Percentiles rank a stretch among this genome's conserved stretches.
These are phyloP conservation scores for Sporothrix brasiliensis DNA, from an alignment of 2,329 filamentous ascomycete species.

Conservation along the genomic window DNA sequence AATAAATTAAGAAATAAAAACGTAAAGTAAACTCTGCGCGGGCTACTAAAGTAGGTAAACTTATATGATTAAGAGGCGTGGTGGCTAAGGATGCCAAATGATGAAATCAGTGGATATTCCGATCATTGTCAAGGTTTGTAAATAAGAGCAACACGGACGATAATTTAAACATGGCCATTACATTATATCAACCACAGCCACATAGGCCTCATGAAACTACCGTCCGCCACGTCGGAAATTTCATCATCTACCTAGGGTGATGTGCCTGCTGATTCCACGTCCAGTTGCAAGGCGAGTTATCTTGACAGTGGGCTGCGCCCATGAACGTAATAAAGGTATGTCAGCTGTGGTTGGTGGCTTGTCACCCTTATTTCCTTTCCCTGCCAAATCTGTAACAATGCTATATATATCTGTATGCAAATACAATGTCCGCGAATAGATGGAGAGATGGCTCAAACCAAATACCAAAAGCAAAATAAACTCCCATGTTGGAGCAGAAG, in stretches of 20 bases:
- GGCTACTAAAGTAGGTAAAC: not conserved
- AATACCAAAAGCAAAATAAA: constrained; percentile 7
- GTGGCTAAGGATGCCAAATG: not conserved
- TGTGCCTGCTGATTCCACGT: constrained; percentile 4
- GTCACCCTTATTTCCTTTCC: no score
- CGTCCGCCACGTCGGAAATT: not conserved
- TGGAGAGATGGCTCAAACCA: not conserved
- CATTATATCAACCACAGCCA: not conserved
- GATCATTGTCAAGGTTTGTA: no score
- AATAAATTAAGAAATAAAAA: not conserved
- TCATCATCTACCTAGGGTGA: not conserved
- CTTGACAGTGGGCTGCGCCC: not conserved
- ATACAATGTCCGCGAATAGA: not conserved
- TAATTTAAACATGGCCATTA: no score
- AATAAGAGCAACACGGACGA: not conserved
- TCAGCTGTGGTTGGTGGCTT: not conserved
- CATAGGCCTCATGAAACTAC: not conserved
- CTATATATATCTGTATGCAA: not conserved
- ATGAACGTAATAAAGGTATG: not conserved
- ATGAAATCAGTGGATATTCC: not conserved
- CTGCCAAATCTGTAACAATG: not conserved
- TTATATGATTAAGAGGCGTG: not conserved
- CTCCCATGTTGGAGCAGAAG: not conserved
- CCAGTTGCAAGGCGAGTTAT: not conserved
- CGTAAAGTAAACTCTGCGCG: not conserved